Conservation (phyloP, 805 yeast species). For the Clavispora carvajalis region DNA sequence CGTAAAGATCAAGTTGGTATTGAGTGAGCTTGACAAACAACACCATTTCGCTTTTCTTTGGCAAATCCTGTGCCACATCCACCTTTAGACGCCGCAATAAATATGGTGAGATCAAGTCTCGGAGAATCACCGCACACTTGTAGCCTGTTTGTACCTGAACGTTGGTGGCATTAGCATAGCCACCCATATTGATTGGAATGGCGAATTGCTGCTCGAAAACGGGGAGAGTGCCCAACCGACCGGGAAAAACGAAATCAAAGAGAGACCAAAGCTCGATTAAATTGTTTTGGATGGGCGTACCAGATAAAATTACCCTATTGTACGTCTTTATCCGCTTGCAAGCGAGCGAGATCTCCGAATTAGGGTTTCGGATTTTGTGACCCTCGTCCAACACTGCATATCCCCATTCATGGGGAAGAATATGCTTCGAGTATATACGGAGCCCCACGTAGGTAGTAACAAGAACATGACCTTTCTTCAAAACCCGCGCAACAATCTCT, state of each 20-base stretch:
- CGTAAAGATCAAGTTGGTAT: constrained; percentile 68
- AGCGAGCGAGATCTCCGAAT: constrained; percentile 76
- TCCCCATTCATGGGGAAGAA: constrained; percentile 76
- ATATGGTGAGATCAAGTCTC: constrained; percentile 88
- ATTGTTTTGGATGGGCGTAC: constrained; percentile 96
- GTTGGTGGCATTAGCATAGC: constrained; percentile 95
- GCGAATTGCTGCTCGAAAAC: constrained; percentile 92
- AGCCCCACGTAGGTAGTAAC: constrained; percentile 91
- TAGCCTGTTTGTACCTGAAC: constrained; percentile 95
- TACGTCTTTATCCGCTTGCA: constrained; percentile 82
- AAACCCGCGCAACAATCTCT: constrained; percentile 51
- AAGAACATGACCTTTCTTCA: constrained; percentile 70
- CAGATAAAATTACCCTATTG: constrained; percentile 84
- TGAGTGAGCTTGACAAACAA: constrained; percentile 82
- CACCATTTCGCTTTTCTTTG: constrained; percentile 91
- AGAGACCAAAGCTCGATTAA: constrained; percentile 89
- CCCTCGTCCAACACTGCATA: constrained; percentile 94
- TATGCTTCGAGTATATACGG: constrained; percentile 55
- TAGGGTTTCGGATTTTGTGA: constrained; percentile 93
- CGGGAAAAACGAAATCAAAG: constrained; percentile 94
- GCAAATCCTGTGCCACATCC: constrained; percentile 93
- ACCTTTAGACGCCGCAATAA: constrained; percentile 79
- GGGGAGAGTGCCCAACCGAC: constrained; percentile 89
- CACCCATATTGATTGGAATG: constrained; percentile 92
- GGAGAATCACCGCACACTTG: constrained; percentile 86